Evolutionary conservation across 306 rosid genomes (phyloP).

Genomic region (Sphenostylis stenocarpa): DNA sequence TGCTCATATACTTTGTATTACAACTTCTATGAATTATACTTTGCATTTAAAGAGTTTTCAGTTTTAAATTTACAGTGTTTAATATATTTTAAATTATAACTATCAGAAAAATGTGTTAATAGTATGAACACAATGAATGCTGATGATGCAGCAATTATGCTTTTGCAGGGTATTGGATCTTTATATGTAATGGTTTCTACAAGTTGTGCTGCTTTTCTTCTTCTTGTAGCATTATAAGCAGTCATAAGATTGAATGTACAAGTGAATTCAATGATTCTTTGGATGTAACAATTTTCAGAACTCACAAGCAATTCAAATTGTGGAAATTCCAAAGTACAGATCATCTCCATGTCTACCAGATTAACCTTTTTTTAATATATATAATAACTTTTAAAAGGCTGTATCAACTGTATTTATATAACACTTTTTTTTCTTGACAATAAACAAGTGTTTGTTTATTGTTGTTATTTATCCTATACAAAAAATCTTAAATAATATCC

Average conservation of each 20-base stretch:
- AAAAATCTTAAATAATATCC: too few relatives aligned
- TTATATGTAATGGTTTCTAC: conserved; percentile 55
- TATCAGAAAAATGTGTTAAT: too few relatives aligned
- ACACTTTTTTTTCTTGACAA: too few relatives aligned
- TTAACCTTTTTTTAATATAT: conserved; percentile 19
- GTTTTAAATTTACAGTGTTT: too few relatives aligned
- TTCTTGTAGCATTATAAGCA: conserved; percentile 42
- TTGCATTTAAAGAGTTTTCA: too few relatives aligned
- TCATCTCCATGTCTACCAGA: conserved; percentile 7
- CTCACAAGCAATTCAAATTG: conserved; percentile 1
- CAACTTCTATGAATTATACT: too few relatives aligned
- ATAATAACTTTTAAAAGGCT: too few relatives aligned
- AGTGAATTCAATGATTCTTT: conserved; percentile 12
- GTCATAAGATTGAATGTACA: background rate
- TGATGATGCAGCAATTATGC: background rate
- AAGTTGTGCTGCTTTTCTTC: conserved; percentile 52
- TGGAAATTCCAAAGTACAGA: conserved; percentile 1
- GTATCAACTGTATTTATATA: too few relatives aligned
- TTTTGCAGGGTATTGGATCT: conserved; percentile 55
- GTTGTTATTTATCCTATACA: too few relatives aligned
- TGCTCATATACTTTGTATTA: background rate
- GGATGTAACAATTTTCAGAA: conserved; percentile 39
- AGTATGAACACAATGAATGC: background rate
- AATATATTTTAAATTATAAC: too few relatives aligned
- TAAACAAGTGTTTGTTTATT: too few relatives aligned